phyloP scores from a whole-genome alignment of 495 filamentous ascomycete genomes.

The Penicillium cinerascens region DNA sequence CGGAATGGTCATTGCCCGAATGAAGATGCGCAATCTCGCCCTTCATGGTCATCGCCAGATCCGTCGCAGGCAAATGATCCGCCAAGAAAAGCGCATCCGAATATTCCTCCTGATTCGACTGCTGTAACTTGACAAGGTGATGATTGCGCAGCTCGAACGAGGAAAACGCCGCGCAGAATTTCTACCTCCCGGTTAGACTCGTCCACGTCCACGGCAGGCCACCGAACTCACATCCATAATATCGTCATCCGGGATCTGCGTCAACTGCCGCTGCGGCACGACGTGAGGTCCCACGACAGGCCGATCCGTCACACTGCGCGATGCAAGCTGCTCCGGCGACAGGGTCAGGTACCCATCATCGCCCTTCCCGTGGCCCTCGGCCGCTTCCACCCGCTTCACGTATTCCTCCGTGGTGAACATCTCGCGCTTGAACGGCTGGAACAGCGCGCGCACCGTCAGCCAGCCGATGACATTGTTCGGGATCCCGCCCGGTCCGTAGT shows the following conservation, averaged over 20 bases:
- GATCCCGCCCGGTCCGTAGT: constrained; percentile 32
- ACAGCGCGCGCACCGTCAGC: constrained; percentile 24
- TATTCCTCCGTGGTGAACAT: constrained; percentile 34
- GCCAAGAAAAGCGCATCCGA: constrained; percentile 29
- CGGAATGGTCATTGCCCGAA: constrained; percentile 56
- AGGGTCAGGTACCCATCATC: constrained; percentile 21
- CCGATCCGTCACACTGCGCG: constrained; percentile 8
- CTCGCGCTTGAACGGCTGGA: constrained; percentile 29
- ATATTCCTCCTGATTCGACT: constrained; percentile 29
- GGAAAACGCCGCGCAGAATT: constrained; percentile 21
- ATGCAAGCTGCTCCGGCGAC: constrained; percentile 12
- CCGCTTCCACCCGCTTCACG: constrained; percentile 20
- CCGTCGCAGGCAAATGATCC: constrained; percentile 17
- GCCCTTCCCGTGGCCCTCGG: constrained; percentile 25
- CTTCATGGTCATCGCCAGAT: constrained; percentile 15
- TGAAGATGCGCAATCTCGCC: constrained; percentile 84
- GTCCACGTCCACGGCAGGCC: background rate
- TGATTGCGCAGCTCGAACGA: constrained; percentile 28
- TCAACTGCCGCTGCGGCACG: constrained; percentile 35
- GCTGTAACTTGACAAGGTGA: constrained; percentile 28
- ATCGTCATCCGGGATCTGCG: constrained; percentile 23
- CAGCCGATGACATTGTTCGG: constrained; percentile 37
- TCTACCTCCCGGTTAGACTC: constrained; percentile 10
- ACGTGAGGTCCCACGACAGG: constrained; percentile 32
- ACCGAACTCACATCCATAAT: constrained; percentile 28